Percentiles rank a stretch among this genome's conserved stretches.
Evolutionary conservation across 2,329 filamentous ascomycete genomes (phyloP).

Genomic region (Fusarium nygamai): DNA sequence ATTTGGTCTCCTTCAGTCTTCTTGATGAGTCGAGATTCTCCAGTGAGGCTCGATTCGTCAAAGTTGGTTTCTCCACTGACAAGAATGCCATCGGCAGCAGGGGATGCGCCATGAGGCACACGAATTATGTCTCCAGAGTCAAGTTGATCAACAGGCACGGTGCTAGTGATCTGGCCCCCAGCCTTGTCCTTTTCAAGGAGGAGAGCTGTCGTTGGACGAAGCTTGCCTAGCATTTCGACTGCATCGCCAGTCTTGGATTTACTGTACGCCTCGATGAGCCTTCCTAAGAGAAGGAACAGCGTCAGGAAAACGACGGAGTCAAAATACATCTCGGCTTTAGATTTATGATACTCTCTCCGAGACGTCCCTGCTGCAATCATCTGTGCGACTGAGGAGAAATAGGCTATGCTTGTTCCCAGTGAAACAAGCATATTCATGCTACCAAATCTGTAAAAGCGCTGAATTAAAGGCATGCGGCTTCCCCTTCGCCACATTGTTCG

Average conservation of each 20-base stretch:
- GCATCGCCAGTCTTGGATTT: slow-evolving; percentile 91
- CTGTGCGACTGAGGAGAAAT: slow-evolving; percentile 82
- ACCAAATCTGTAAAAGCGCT: slow-evolving; percentile 89
- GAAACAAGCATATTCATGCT: slow-evolving; percentile 97
- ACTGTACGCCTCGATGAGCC: slow-evolving; percentile 88
- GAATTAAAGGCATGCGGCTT: slow-evolving; percentile 76
- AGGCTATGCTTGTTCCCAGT: slow-evolving; percentile 87
- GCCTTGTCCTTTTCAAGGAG: slow-evolving; percentile 64
- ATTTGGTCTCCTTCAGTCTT: slow-evolving; percentile 72
- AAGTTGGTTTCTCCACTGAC: slow-evolving; percentile 73
- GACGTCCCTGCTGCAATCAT: slow-evolving; percentile 70
- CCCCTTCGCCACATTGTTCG: slow-evolving; percentile 78
- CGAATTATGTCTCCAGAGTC: slow-evolving; percentile 79
- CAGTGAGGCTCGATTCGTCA: slow-evolving; percentile 91
- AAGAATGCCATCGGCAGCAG: slow-evolving; percentile 82
- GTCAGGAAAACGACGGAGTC: slow-evolving; percentile 94
- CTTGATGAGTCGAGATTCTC: slow-evolving; percentile 74
- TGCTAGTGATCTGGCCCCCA: slow-evolving; percentile 50
- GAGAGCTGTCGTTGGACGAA: slow-evolving; percentile 80
- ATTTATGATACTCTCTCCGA: slow-evolving; percentile 35
- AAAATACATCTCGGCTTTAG: slow-evolving; percentile 72
- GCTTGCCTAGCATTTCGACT: slow-evolving; percentile 79
- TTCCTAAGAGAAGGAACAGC: slow-evolving; percentile 80
- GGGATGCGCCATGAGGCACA: slow-evolving; percentile 82
- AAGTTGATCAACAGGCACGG: slow-evolving; percentile 72